Evolutionary conservation across 495 filamentous ascomycete species (phyloP), one percentile per base, ranked within the genome.

Genomic region (Chaetomium fimeti): DNA sequence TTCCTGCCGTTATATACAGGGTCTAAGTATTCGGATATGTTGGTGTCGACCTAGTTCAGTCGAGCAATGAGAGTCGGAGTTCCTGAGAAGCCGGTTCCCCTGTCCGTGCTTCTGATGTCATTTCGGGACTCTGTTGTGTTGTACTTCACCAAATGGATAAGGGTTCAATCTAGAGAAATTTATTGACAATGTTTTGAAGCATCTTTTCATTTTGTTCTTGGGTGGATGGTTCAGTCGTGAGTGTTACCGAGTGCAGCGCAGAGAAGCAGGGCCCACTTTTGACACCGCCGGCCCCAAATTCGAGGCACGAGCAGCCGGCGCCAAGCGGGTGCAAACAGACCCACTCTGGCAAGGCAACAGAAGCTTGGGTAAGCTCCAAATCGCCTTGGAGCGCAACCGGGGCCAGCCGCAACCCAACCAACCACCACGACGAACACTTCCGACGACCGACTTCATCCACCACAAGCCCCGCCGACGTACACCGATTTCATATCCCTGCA

Each of bases 301-400:
- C 42, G 29, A 57, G 61, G 61, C 53, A 29, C 42, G 3, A 22
- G 15, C 5, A 6, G 16, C 18, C 32, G 5, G 5, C 4, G 62
- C 62, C 62, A 64, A 58, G 54, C 11, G 28, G 32, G 8, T 2
- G 25, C 52, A 16, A 6, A 12, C 12, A 36, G 66, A 54, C 45
- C 66, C 66, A 68, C 66, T 58, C 24, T 38, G 32, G 40, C 62
- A 68, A 68, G 66, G 66, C 66, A 68, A 42, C 66, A 67, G 61
- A 61, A 64, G 66, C 66, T 68, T 64, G 66, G 58, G 62, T 68
- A 64, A 68, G 66, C 66, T 68, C 60, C 5, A 25, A 40, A 22
- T 54, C 38, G 57, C 49, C 63, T 28, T 32, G 52, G 61, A 57
- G n/a, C 61, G 22, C 61, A 64, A 57, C 47, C 32, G 29, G 38